Evolutionary conservation across 139 green algal genomes (phyloP), one percentile per base, ranked within the genome.

Genomic region (Tetradesmus obliquus): DNA sequence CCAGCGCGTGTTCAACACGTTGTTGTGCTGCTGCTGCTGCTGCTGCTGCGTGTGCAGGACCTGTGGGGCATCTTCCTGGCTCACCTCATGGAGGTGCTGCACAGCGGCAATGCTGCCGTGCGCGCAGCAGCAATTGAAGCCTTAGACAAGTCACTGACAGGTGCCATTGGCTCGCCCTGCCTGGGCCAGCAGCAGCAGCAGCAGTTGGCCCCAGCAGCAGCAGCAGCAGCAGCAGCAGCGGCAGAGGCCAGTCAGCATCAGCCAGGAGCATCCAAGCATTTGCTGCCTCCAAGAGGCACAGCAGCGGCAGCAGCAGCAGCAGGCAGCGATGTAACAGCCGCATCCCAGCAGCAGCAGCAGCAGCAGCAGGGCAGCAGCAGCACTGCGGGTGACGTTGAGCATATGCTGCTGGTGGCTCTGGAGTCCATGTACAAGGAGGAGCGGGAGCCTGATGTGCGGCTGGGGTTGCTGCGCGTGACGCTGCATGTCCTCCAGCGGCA

Each of bases 1-100:
- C n/a, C n/a, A n/a, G n/a, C n/a, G n/a, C n/a, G n/a, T n/a, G n/a
- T n/a, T n/a, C n/a, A n/a, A n/a, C n/a, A n/a, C n/a, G n/a, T n/a
- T n/a, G n/a, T n/a, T n/a, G n/a, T n/a, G n/a, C n/a, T n/a, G n/a
- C n/a, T n/a, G n/a, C n/a, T n/a, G n/a, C n/a, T n/a, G n/a, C n/a
- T n/a, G n/a, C 10, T 82, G 76, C 13, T 24, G 17, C 66, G 86
- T 17, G 5, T 97, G 10, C 95, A 97, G 91, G 93, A 97, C 72
- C 91, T 98, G 53, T 98, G 97, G 97, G 94, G 92, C 80, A 96
- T 97, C 54, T 98, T 98, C 91, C 91, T 98, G 55, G 88, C 93
- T 53, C 97, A 98, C 71, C 82, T 98, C 7, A 90, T 97, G 91
- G 96, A 98, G 91, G 86, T 96, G 66, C 88, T 98, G 72, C 74